Evolutionary conservation across 768 basidiomycete species (phyloP), one percentile per base, ranked within the genome.

Genomic region (Pisolithus tinctorius): DNA sequence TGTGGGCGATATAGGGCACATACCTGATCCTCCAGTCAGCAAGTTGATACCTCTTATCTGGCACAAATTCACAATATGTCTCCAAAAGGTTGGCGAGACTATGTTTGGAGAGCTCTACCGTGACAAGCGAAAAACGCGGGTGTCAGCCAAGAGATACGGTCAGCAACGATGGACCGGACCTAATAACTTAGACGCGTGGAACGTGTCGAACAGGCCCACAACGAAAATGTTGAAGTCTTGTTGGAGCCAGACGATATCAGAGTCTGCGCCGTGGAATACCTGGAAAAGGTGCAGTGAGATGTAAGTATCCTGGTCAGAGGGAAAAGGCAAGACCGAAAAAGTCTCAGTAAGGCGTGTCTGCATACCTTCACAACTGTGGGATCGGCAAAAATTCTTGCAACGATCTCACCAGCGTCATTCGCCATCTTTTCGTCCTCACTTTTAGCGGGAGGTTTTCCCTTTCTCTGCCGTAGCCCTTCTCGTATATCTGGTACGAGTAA

Each of bases 141-240:
- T 37, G 38, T 51, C 16, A 46, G 52, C 17, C 37, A 27, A 29
- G 7, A 27, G n/a, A 54, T 47, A 25, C 26, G 17, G 14, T 10
- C 27, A 49, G 10, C 5, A 44, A 44, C 36, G 1, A 17, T 8
- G 23, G n/a, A 31, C 4, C 49, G 46, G 61, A 88, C 88, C 84
- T 46, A 98, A 73, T 1, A 88, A 71, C 61, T 87, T 89, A 0
- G 94, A 93, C 1, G 94, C 95, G 58, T 98, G 93, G 65, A 82
- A 97, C 0, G 96, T 98, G 63, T 99, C 95, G 64, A 99, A 98
- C n/a, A 98, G 69, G 51, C 92, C 90, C 54, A 99, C 93, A 48
- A 98, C 75, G 67, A 92, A 98, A 7, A 98, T 63, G 52, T 89
- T 89, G 64, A 98, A 94, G 63, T 98, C 87, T 67, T 93, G 89